Base-by-base conservation (phyloP, 2,329 filamentous ascomycete species). In the Diplodia corticola region DNA sequence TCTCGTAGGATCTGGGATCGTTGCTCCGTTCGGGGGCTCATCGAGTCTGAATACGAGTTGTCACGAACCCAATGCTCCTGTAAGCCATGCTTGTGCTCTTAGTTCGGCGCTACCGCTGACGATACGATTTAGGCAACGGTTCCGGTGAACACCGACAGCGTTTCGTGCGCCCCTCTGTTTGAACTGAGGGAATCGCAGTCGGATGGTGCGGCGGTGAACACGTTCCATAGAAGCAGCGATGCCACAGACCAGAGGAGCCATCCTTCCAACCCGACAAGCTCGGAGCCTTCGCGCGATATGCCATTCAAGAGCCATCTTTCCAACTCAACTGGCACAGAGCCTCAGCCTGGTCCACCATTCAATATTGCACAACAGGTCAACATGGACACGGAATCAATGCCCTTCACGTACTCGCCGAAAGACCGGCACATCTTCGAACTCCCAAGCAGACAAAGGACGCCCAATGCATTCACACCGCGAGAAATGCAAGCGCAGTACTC, bases 1-100 rank as follows among this genome's bases (percentile, higher is more conserved):
- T 73, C 84, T 98, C 4, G 91, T 96, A 75, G 88, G 87, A 12
- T 83, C 92, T 28, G 87, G 88, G 13, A 78, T 88, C 20, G 13
- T 59, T 53, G 15, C 26, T n/a, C 20, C 22, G 4, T 54, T 54
- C n/a, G 28, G 28, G 22, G 63, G 63, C 26, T 63, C 49, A 35
- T 10, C 3, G 9, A 35, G 33, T 35, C 7, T 35, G 4, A 35
- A 35, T 1, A 35, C 30, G 7, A 33, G 30, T 9, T 33, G 30
- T 13, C 9, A 12, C 15, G 33, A 55, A 1, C 20, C 12, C 2
- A 20, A 26, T 12, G 4, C 50, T 30, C 26, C 40, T 20, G 40
- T 44, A 44, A 44, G 40, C n/a, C 40, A 20, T 20, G 20, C n/a
- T 1, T 4, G 3, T 44, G 40, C 17, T 9, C 6, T 12, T 10